Base-by-base conservation (phyloP, 768 basidiomycete genomes). In the Wakefieldia striispora region DNA sequence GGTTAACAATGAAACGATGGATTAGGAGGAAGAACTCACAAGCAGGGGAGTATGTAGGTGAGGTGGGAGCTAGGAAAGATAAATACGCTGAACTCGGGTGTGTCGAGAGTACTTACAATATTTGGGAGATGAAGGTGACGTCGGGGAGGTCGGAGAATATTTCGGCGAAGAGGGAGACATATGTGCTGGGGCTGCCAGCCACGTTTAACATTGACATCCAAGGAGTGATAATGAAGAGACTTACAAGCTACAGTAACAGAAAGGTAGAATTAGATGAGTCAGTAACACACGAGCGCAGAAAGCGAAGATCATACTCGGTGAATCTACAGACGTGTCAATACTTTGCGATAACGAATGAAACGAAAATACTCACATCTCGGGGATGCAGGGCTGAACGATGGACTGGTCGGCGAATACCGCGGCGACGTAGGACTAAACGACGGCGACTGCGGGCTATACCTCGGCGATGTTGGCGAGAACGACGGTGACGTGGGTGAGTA, bases 91-190 rank as follows among this genome's bases (percentile, higher is more conserved):
- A 48, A 24, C 21, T 3, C 20, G 3, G 6, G 33, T 2, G 33
- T 33, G 33, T 33, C 1, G 10, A 34, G 12, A 20, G 11, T 5
- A 75, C 89, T 56, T 70, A 91, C 91, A 92, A 67, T 91, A 92
- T 79, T 88, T 90, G 47, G 95, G 95, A 31, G 92, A 95, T 3
- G 94, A 81, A 0, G 94, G 94, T 3, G 91, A 93, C 8, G 86
- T 82, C 67, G 95, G 95, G 4, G 92, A 95, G 0, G 95, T 92
- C 3, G 95, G 95, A 11, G 91, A 94, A 69, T 94, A 97, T 61
- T 86, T 90, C 7, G 93, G 93, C 26, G 91, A 94, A 4, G 93
- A 83, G 0, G 92, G 93, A 8, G 93, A 94, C 75, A 88, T 80
- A 47, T 89, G 85, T 20, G 83, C 79, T 29, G 90, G 88, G 6